phyloP scores from a whole-genome alignment of 2,329 filamentous ascomycete genomes.

The Arthrobotrys sinensis region DNA sequence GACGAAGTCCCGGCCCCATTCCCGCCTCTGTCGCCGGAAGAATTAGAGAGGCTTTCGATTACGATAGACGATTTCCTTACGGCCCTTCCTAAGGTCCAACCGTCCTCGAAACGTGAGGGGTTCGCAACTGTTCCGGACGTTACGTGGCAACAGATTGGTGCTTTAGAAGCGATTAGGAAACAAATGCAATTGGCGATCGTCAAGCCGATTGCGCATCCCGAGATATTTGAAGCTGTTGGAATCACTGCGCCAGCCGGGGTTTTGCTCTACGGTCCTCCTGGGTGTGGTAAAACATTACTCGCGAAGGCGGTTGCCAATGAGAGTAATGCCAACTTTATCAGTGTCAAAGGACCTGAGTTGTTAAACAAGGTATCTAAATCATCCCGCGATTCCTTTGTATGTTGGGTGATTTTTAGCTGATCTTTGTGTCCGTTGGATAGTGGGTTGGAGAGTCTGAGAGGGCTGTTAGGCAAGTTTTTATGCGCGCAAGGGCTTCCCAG shows the following conservation, averaged over 20 bases:
- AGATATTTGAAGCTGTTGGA: slow-evolving; percentile 81
- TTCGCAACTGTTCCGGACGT: slow-evolving; percentile 95
- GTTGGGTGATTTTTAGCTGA: slow-evolving; percentile 20
- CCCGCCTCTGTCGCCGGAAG: slow-evolving; percentile 58
- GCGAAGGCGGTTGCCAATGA: slow-evolving; percentile 97
- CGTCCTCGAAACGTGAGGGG: slow-evolving; percentile 90
- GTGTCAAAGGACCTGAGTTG: slow-evolving; percentile 94
- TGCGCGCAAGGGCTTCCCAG: slow-evolving; percentile 84
- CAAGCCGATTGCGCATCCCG: slow-evolving; percentile 86
- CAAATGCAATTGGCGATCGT: slow-evolving; percentile 90
- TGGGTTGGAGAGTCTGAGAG: slow-evolving; percentile 97
- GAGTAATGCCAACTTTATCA: slow-evolving; percentile 97
- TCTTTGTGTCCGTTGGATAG: slow-evolving; percentile 62
- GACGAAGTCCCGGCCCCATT: slow-evolving; percentile 35
- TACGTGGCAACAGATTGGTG: slow-evolving; percentile 93
- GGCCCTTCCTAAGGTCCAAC: slow-evolving; percentile 81
- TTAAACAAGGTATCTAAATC: slow-evolving; percentile 79
- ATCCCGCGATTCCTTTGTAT: not conserved
- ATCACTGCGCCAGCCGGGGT: slow-evolving; percentile 87
- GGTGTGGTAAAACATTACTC: slow-evolving; percentile 95
- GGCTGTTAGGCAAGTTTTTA: slow-evolving; percentile 91
- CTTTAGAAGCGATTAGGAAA: slow-evolving; percentile 82
- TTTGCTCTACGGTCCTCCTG: slow-evolving; percentile 94
- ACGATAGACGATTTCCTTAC: slow-evolving; percentile 79
- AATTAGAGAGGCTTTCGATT: slow-evolving; percentile 69